phyloP scores from a whole-genome alignment of 495 filamentous ascomycete species.

The Penicillium subrubescens region DNA sequence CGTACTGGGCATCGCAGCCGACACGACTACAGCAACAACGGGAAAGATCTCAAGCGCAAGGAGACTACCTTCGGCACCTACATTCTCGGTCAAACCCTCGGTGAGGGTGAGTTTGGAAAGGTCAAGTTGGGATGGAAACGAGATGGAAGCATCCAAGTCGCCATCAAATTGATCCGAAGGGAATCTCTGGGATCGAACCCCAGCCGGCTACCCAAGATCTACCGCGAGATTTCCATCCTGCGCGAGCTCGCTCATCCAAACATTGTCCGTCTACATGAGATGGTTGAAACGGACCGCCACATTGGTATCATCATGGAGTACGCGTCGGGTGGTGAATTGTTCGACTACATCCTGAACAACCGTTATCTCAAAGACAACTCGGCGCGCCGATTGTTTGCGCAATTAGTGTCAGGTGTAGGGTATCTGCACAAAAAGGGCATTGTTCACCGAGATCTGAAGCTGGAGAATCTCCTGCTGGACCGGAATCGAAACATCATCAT shows the following conservation, averaged over 20 bases:
- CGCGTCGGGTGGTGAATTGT: slow-evolving; percentile 94
- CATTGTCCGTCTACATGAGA: slow-evolving; percentile 95
- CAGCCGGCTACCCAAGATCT: slow-evolving; percentile 88
- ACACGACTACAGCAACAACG: slow-evolving; percentile 68
- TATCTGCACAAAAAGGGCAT: slow-evolving; percentile 99
- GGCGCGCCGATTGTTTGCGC: slow-evolving; percentile 89
- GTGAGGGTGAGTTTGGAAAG: slow-evolving; percentile 98
- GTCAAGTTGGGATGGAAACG: slow-evolving; percentile 99
- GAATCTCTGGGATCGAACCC: slow-evolving; percentile 86
- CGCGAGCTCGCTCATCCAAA: slow-evolving; percentile 88
- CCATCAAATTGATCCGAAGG: slow-evolving; percentile 95
- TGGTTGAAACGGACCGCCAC: slow-evolving; percentile 94
- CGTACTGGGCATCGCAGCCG: slow-evolving; percentile 67
- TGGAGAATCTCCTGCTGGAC: slow-evolving; percentile 95
- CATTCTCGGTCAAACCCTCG: slow-evolving; percentile 93
- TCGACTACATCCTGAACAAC: slow-evolving; percentile 97
- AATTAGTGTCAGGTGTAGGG: slow-evolving; percentile 93
- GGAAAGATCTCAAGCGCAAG: slow-evolving; percentile 57
- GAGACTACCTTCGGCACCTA: slow-evolving; percentile 93
- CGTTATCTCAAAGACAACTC: slow-evolving; percentile 92
- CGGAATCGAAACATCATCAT: slow-evolving; percentile 99
- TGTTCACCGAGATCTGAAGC: slow-evolving; percentile 94
- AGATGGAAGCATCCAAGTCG: slow-evolving; percentile 91
- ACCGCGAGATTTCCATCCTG: slow-evolving; percentile 92
- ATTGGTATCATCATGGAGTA: slow-evolving; percentile 99